Evolutionary conservation across 345 rosid species (phyloP), one percentile per base, ranked within the genome.

Genomic region (Anastatica hierochuntica): DNA sequence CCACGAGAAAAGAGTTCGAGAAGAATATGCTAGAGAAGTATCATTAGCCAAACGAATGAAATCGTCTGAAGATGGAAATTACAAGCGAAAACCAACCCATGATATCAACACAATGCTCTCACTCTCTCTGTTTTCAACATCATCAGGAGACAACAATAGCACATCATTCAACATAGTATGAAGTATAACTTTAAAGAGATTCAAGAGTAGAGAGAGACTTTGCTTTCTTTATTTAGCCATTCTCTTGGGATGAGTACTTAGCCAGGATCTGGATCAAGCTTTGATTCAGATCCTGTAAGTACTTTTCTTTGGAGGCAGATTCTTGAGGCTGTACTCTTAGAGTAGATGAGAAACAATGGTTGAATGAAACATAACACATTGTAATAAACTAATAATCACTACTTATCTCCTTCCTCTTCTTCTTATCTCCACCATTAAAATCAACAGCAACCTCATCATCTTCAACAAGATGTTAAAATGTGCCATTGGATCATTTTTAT

Each of bases 231-330:
- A 21, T 14, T 40, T 44, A 8, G 60, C 43, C 55, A n/a, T 44
- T 36, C n/a, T 58, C 61, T 53, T 46, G 56, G 34, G 62, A 60
- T 38, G 51, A 67, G 66, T 67, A 67, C 72, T 67, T 67, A 59
- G 66, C 36, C 52, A 53, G 71, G 71, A 67, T 67, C 71, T 60
- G 56, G 20, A 1, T 6, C 31, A 49, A 38, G 3, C 24, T 17
- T 39, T 34, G 45, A 40, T 53, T 60, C 52, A 60, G 66, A 67
- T 67, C 72, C 57, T 60, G 66, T 40, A 60, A 53, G 72, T 67
- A 67, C 72, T 67, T 59, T 18, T 40, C 56, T 49, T 14, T 48
- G n/a, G 5, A 21, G 24, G 24, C 5, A 21, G 24, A 21, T 21
- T 21, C 24, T 21, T 21, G 24, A 21, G 5, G 24, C 5, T 21